These are phyloP conservation scores for Alternaria sp. DNA, from an alignment of 2,329 filamentous ascomycete genomes.

Conservation along the genomic window DNA sequence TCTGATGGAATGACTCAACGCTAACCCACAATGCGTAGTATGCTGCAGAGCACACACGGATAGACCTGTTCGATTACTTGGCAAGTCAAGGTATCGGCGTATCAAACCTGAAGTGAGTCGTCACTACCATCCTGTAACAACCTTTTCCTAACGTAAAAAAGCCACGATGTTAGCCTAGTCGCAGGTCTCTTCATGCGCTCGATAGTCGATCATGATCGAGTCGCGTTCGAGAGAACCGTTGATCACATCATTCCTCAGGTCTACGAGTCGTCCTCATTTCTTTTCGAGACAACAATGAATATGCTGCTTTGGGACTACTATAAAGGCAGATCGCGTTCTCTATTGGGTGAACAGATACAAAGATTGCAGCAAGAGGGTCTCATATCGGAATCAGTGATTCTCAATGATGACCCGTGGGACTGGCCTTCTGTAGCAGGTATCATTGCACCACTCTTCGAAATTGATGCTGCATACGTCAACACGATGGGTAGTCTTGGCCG, in stretches of 20 bases:
- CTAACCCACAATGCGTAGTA: background rate
- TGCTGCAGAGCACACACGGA: constrained; percentile 2
- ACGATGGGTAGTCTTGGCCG: constrained; percentile 7
- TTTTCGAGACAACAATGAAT: constrained; percentile 10
- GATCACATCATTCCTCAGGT: constrained; percentile 6
- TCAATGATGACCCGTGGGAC: constrained; percentile 7
- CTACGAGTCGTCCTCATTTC: constrained; percentile 9
- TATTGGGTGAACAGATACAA: constrained; percentile 1
- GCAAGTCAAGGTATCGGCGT: constrained; percentile 21
- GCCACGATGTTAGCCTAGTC: constrained; percentile 10
- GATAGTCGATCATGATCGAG: background rate
- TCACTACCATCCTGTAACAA: background rate
- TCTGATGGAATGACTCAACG: background rate
- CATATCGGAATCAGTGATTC: background rate
- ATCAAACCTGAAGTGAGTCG: constrained; percentile 16
- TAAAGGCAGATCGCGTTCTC: constrained; percentile 2
- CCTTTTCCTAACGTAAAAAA: background rate
- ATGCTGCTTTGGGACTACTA: constrained; percentile 16
- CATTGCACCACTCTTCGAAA: constrained; percentile 4
- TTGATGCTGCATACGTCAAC: constrained; percentile 3
- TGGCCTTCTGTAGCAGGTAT: constrained; percentile 5
- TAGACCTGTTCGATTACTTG: constrained; percentile 22
- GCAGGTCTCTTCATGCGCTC: constrained; percentile 9
- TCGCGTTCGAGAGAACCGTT: constrained; percentile 1
- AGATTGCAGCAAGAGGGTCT: constrained; percentile 6